Conservation (phyloP, 345 rosid genomes). For the Populus tremula region DNA sequence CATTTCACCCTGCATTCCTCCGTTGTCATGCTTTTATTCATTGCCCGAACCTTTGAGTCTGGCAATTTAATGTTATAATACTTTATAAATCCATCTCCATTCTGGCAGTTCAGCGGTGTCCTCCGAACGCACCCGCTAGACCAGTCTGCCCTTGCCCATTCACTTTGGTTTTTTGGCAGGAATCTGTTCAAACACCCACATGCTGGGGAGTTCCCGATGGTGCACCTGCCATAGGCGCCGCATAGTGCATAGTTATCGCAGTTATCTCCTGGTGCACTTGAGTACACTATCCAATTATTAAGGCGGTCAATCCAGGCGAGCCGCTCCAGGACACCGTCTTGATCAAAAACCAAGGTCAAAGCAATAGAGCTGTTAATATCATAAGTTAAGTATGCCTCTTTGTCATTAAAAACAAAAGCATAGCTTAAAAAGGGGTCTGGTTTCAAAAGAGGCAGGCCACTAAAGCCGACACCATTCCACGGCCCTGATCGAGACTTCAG, state of each 20-base stretch:
- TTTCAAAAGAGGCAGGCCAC: neutral
- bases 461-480: constrained; percentile 17
- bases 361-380: neutral
- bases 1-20: constrained; percentile 13
- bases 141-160: constrained; percentile 15
- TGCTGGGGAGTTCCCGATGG: neutral
- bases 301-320: constrained; percentile 8
- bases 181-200: constrained; percentile 22
- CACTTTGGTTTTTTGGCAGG: neutral
- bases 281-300: neutral
- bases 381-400: neutral
- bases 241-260: constrained; percentile 17
- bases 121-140: constrained; percentile 18
- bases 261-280: neutral
- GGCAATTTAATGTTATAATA: constrained; percentile 13
- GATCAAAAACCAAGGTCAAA: neutral
- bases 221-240: constrained; percentile 19
- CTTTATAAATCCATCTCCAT: neutral
- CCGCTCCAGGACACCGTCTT: neutral
- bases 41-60: neutral
- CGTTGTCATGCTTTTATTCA: constrained; percentile 4
- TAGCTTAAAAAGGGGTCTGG: neutral
- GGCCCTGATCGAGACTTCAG: constrained; percentile 8
- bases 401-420: neutral
- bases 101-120: constrained; percentile 3